Conservation (phyloP, 1,284 basidiomycete species). For the Malassezia brasiliensis region DNA sequence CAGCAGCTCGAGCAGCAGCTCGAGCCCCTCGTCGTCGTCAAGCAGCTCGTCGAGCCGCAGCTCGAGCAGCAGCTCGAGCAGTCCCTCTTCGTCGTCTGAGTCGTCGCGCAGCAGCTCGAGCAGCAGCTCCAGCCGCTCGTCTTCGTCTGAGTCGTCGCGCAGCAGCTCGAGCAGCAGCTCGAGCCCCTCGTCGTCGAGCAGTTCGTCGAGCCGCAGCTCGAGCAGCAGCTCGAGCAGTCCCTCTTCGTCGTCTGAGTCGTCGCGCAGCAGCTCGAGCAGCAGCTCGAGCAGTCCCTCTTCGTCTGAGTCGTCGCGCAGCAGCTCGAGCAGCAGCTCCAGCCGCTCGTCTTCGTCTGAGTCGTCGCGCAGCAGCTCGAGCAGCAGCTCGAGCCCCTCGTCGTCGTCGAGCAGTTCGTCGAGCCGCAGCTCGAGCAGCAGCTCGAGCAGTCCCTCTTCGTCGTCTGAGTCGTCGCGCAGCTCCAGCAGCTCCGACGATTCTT, state of each 20-base stretch:
- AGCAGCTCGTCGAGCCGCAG: background rate
- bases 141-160: no score
- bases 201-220: background rate
- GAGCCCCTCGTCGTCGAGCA: background rate
- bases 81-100: background rate
- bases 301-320: background rate
- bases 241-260: background rate
- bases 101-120: no score
- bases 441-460: background rate
- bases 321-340: background rate
- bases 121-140: no score
- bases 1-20: background rate
- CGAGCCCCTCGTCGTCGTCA: background rate
- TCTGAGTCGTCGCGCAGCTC: background rate
- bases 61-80: background rate
- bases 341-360: background rate
- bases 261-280: background rate
- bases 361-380: no score
- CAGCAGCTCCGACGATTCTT: background rate
- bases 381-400: background rate
- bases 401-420: slow-evolving; percentile 22
- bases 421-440: no score
- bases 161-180: background rate
- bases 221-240: slow-evolving; percentile 10
- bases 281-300: background rate